Conservation (phyloP, 2,329 filamentous ascomycete species). For the Aspergillus glaucus region DNA sequence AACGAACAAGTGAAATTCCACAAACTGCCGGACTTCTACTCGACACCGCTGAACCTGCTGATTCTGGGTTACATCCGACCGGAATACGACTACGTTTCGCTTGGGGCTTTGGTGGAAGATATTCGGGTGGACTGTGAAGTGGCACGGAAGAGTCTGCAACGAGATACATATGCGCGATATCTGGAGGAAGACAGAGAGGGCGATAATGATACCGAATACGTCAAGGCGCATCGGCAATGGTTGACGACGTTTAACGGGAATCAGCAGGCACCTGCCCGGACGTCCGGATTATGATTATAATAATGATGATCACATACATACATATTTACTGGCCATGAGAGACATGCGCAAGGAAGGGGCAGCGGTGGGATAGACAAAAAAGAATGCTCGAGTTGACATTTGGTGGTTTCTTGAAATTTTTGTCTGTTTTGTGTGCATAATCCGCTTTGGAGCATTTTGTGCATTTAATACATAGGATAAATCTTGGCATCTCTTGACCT, state of each 20-base stretch:
- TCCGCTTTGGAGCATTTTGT: neutral
- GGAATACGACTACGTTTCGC: constrained; percentile 78
- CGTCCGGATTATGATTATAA: neutral
- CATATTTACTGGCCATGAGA: neutral
- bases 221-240: constrained; percentile 28
- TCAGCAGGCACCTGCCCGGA: neutral
- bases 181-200: constrained; percentile 27
- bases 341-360: neutral
- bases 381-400: too few relatives aligned
- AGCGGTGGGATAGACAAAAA: neutral
- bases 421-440: neutral
- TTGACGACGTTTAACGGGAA: constrained; percentile 23
- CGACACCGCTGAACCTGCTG: constrained; percentile 66
- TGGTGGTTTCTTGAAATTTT: neutral
- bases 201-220: constrained; percentile 22
- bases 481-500: neutral
- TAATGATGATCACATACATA: neutral
- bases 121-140: constrained; percentile 86
- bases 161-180: constrained; percentile 54
- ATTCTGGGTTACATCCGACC: constrained; percentile 83
- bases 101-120: constrained; percentile 79
- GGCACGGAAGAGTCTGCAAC: constrained; percentile 62
- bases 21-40: constrained; percentile 71
- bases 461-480: neutral
- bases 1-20: constrained; percentile 26